Percentiles rank a stretch among this genome's conserved stretches.
These are phyloP conservation scores for Boletus coccyginus DNA, from an alignment of 768 basidiomycete species.

Conservation along the genomic window DNA sequence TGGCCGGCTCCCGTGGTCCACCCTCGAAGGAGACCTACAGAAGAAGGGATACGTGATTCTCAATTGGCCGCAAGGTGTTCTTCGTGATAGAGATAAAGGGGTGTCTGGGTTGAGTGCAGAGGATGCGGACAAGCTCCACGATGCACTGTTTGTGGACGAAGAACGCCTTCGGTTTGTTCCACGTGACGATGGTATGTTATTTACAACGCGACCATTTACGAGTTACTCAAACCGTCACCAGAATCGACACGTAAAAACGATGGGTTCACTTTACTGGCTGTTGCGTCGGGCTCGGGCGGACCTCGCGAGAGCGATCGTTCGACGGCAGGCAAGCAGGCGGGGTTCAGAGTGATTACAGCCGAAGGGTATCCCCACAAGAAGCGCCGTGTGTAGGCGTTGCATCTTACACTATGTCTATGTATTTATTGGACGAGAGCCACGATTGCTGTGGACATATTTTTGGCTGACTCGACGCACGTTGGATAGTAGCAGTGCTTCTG, in stretches of 20 bases:
- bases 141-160: conserved; percentile 5
- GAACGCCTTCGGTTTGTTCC: neutral
- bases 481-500: too few relatives aligned
- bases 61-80: conserved; percentile 5
- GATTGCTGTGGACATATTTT: too few relatives aligned
- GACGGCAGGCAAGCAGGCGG: neutral
- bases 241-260: neutral
- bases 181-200: neutral
- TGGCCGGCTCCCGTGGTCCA: neutral
- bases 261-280: too few relatives aligned
- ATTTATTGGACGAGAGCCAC: too few relatives aligned
- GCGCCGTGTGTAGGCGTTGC: too few relatives aligned
- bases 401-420: too few relatives aligned
- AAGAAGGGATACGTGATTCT: neutral
- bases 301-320: neutral
- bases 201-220: neutral
- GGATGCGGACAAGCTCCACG: conserved; percentile 4
- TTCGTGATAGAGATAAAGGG: neutral
- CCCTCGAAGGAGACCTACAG: neutral
- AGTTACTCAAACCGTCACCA: neutral
- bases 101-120: neutral
- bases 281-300: neutral
- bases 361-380: neutral
- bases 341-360: conserved; percentile 1
- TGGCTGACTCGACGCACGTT: too few relatives aligned